These are phyloP conservation scores for Apocynum venetum DNA, from an alignment of 257 asterid genomes.

Conservation along the genomic window DNA sequence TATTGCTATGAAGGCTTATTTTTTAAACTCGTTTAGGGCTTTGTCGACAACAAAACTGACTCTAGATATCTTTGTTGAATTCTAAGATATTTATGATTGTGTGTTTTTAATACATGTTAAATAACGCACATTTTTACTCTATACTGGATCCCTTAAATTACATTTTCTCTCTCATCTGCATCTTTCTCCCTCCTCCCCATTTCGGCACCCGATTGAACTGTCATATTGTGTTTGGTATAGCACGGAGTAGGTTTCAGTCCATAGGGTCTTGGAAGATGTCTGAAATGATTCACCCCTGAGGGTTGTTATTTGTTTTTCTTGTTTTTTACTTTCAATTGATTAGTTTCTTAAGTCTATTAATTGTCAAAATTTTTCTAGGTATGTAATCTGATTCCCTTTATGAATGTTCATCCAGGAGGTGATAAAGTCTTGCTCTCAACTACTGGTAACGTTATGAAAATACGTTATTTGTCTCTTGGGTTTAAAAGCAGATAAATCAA, in stretches of 20 bases:
- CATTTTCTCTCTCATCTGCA: too few species aligned
- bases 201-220: too few species aligned
- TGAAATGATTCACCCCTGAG: not conserved
- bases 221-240: not conserved
- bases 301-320: not conserved
- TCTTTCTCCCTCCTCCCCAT: too few species aligned
- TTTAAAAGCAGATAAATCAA: not conserved
- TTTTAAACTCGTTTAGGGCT: too few species aligned
- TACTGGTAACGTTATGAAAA: conserved; percentile 43
- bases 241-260: not conserved
- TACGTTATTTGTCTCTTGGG: not conserved
- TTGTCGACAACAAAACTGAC: too few species aligned
- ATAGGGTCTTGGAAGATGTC: not conserved
- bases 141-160: too few species aligned
- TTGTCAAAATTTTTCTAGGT: conserved; percentile 40
- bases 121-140: too few species aligned
- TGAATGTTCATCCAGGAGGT: conserved; percentile 97
- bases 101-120: too few species aligned
- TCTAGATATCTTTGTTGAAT: too few species aligned
- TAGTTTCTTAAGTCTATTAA: not conserved
- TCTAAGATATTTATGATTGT: too few species aligned
- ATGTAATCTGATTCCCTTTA: conserved; percentile 82
- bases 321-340: not conserved
- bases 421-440: conserved; percentile 83
- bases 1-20: too few species aligned